Evolutionary conservation across 2,329 filamentous ascomycete genomes (phyloP).

Genomic region (Delphinella strobiligena): DNA sequence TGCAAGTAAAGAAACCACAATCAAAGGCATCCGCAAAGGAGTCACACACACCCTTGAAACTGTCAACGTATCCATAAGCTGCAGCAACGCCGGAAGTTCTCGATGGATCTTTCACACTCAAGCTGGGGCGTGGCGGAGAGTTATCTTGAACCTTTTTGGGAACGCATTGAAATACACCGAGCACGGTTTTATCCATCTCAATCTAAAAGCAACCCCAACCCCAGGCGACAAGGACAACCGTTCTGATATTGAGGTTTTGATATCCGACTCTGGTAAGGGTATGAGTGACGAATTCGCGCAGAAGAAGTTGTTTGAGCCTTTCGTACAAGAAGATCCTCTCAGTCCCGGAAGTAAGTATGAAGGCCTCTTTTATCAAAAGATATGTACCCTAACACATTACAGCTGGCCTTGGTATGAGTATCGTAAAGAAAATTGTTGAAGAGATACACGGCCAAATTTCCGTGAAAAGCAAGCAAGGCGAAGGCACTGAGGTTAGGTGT

Average conservation of each 20-base stretch:
- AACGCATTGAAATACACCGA: constrained; percentile 12
- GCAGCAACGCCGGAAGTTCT: not conserved
- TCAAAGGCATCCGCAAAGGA: not conserved
- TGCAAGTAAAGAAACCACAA: too few species aligned
- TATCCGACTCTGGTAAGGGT: constrained; percentile 54
- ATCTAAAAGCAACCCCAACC: constrained; percentile 2
- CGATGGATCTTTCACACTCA: constrained; percentile 33
- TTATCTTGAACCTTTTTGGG: constrained; percentile 12
- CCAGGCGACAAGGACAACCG: constrained; percentile 1
- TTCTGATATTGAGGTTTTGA: constrained; percentile 13
- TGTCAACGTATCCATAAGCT: not conserved
- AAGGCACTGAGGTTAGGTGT: constrained; percentile 44
- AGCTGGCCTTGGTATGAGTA: constrained; percentile 54
- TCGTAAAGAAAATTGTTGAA: constrained; percentile 36
- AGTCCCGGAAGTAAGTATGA: constrained; percentile 49
- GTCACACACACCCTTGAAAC: not conserved
- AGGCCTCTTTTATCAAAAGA: too few species aligned
- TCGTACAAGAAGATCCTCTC: constrained; percentile 51
- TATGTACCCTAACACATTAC: too few species aligned
- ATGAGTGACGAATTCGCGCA: constrained; percentile 53
- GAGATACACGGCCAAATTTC: constrained; percentile 22
- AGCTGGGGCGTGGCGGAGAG: constrained; percentile 14
- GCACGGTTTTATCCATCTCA: constrained; percentile 13
- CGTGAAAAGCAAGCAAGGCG: constrained; percentile 38
- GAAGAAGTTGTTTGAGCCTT: constrained; percentile 50